A percentile compares a stretch with the other conserved stretches of the same genome.
Evolutionary conservation across 352 stramenopile genomes (phyloP).

Genomic region (Globisporangium camurandrum): DNA sequence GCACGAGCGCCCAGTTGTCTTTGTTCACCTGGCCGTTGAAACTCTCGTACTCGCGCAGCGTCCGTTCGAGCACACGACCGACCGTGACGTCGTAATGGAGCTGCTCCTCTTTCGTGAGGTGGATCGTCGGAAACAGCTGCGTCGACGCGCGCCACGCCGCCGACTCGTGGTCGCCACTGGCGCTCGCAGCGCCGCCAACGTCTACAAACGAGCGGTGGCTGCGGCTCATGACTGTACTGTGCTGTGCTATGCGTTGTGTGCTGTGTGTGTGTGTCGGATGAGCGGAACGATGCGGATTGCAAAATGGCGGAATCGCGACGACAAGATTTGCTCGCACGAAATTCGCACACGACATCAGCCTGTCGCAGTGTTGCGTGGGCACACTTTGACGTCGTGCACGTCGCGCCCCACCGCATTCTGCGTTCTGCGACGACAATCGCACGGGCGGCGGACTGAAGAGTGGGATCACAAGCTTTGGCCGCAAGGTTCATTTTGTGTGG

Average conservation of each 20-base stretch:
- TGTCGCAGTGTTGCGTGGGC: too few species aligned
- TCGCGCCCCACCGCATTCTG: too few species aligned
- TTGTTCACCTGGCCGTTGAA: conserved; percentile 10
- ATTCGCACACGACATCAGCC: too few species aligned
- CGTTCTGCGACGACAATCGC: too few species aligned
- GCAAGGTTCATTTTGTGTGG: too few species aligned
- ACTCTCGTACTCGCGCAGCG: conserved; percentile 11
- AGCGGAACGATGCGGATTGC: neutral
- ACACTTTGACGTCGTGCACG: too few species aligned
- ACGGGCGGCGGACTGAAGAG: too few species aligned
- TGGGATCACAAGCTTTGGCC: too few species aligned
- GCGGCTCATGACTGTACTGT: neutral
- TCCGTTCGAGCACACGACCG: conserved; percentile 10
- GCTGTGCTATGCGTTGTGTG: too few species aligned
- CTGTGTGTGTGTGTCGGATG: neutral
- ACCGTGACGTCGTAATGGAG: conserved; percentile 16
- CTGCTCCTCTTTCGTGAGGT: conserved; percentile 16
- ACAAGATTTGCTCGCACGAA: neutral
- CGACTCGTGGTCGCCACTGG: neutral
- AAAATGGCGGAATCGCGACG: neutral
- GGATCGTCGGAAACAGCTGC: conserved; percentile 16
- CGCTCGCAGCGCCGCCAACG: neutral
- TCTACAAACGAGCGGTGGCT: conserved; percentile 1
- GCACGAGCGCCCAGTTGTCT: conserved; percentile 11
- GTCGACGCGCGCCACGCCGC: conserved; percentile 12